phyloP scores from a whole-genome alignment of 345 rosid genomes.

The Eucalyptus dawsonii region DNA sequence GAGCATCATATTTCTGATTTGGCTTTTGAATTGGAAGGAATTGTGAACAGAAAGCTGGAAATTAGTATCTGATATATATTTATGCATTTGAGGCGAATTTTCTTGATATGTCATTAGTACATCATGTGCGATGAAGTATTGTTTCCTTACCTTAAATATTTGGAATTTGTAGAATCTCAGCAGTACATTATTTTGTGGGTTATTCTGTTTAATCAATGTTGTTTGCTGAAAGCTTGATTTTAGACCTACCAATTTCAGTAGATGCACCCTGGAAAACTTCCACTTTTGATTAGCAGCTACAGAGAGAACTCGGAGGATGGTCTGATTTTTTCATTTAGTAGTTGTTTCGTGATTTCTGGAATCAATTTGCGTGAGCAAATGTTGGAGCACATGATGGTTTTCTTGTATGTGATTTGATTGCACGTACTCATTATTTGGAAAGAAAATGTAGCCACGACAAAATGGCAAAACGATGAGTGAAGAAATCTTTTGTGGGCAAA shows the following conservation, averaged over 20 bases:
- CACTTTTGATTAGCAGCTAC: neutral
- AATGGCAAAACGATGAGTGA: neutral
- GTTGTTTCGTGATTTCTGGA: neutral
- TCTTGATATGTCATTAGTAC: neutral
- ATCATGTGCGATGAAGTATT: neutral
- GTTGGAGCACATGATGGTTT: neutral
- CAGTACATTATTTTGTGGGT: neutral
- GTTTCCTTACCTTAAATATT: neutral
- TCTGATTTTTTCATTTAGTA: neutral
- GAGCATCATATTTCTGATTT: neutral
- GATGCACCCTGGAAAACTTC: neutral
- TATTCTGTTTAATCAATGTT: neutral
- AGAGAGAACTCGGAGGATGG: neutral
- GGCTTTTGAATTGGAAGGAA: neutral
- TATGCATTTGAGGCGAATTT: neutral
- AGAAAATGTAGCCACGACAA: neutral
- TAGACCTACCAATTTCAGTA: neutral
- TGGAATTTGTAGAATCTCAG: neutral
- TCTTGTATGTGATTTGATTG: neutral
- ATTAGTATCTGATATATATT: neutral
- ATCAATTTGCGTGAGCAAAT: neutral
- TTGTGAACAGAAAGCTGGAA: neutral
- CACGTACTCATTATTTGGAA: neutral
- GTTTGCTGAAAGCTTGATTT: neutral
- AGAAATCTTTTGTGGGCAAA: neutral